Conservation (phyloP, 2,329 filamentous ascomycete species). For the Xylaria sp. region DNA sequence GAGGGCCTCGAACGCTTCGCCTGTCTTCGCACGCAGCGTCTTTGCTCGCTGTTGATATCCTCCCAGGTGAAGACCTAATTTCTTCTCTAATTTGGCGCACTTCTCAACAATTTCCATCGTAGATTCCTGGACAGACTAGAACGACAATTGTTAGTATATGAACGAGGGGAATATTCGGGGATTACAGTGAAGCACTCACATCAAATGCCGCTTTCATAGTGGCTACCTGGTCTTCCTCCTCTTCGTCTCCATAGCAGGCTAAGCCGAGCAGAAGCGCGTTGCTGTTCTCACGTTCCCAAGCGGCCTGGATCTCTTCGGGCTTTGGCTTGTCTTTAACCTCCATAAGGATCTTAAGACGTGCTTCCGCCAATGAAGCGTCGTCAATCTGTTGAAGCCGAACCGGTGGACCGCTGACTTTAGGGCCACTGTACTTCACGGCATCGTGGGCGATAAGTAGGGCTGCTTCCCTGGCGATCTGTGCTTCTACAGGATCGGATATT, state of each 20-base stretch:
- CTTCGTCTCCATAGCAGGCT: constrained; percentile 77
- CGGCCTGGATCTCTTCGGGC: constrained; percentile 54
- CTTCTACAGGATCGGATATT: constrained; percentile 65
- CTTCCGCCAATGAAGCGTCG: constrained; percentile 73
- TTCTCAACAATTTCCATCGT: constrained; percentile 76
- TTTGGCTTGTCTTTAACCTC: constrained; percentile 61
- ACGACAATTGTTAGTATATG: constrained; percentile 15
- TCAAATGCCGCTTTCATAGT: constrained; percentile 74
- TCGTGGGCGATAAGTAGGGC: constrained; percentile 82
- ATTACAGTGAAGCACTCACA: constrained; percentile 47
- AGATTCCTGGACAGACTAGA: constrained; percentile 68
- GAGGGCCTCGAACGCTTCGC: constrained; percentile 72
- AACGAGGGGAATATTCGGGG: too few species aligned
- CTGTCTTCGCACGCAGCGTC: constrained; percentile 77
- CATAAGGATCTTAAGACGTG: constrained; percentile 74
- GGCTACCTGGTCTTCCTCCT: constrained; percentile 67
- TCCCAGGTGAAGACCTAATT: constrained; percentile 81
- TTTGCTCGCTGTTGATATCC: constrained; percentile 89
- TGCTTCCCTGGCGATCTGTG: constrained; percentile 74
- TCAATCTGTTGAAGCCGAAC: constrained; percentile 65
- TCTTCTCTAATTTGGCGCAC: constrained; percentile 90
- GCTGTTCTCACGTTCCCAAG: constrained; percentile 56
- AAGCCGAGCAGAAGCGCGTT: constrained; percentile 74
- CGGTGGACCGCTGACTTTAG: constrained; percentile 65
- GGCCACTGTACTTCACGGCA: constrained; percentile 71